Percentiles rank a stretch among this genome's conserved stretches.
phyloP scores from a whole-genome alignment of 140 eudicot species.

The Erigeron philadelphicus region DNA sequence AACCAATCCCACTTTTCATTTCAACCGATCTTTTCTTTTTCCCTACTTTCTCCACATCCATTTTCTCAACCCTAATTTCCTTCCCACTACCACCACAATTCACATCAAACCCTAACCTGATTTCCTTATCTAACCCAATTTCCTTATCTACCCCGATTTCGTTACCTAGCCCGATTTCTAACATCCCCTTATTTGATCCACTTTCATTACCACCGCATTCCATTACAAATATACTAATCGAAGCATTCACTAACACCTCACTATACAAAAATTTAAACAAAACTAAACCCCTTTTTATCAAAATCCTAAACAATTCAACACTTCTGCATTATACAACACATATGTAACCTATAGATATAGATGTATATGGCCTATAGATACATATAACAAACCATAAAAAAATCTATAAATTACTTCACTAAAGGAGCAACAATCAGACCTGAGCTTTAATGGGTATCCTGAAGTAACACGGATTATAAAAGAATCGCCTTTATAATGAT shows the following conservation, averaged over 20 bases:
- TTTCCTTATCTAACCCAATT: slow-evolving; percentile 10
- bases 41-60: slow-evolving; percentile 56
- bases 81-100: slow-evolving; percentile 22
- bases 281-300: slow-evolving; percentile 24
- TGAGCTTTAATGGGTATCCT: slow-evolving; percentile 25
- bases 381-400: neutral
- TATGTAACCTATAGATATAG: slow-evolving; percentile 13
- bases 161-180: slow-evolving; percentile 21
- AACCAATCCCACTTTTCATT: slow-evolving; percentile 32
- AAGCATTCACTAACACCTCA: slow-evolving; percentile 26
- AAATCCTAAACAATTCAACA: slow-evolving; percentile 29
- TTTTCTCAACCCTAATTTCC: slow-evolving; percentile 46
- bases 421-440: slow-evolving; percentile 35
- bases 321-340: slow-evolving; percentile 32
- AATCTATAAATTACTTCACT: slow-evolving; percentile 15
- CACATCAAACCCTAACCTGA: slow-evolving; percentile 55
- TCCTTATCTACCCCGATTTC: no score
- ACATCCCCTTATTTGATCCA: slow-evolving; percentile 33
- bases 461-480: slow-evolving; percentile 22
- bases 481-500: slow-evolving; percentile 12
- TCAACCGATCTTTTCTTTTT: slow-evolving; percentile 41
- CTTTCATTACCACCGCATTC: slow-evolving; percentile 42
- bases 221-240: slow-evolving; percentile 30
- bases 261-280: slow-evolving; percentile 16
- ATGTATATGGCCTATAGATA: neutral